phyloP scores from a whole-genome alignment of 2,329 filamentous ascomycete genomes.

The Xylariomycetidae sp. region DNA sequence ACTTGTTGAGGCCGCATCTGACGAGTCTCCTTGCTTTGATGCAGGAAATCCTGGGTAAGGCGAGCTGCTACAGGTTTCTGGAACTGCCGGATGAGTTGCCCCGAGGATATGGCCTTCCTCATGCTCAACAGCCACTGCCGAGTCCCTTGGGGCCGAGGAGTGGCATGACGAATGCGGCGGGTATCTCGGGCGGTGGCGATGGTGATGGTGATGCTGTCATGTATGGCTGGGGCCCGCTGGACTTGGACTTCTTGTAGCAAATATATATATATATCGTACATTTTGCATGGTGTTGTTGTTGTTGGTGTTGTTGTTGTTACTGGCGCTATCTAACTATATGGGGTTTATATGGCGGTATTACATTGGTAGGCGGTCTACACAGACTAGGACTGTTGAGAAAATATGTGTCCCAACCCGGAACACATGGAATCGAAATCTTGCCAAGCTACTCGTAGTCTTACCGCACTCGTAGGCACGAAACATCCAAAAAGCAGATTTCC shows the following conservation, averaged over 20 bases:
- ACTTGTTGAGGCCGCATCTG: slow-evolving; percentile 14
- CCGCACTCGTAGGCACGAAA: too few species aligned
- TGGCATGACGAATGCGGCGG: neutral
- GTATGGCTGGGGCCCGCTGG: slow-evolving; percentile 5
- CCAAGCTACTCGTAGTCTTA: too few species aligned
- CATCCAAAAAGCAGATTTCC: too few species aligned
- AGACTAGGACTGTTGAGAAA: too few species aligned
- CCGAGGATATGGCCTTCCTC: neutral
- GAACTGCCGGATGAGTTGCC: slow-evolving; percentile 3
- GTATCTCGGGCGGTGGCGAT: neutral
- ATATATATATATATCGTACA: slow-evolving; percentile 2
- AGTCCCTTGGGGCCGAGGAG: neutral
- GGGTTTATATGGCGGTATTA: too few species aligned
- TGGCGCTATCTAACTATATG: too few species aligned
- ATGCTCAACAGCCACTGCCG: slow-evolving; percentile 1
- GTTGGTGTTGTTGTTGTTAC: too few species aligned
- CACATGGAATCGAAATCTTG: too few species aligned
- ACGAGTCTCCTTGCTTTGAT: slow-evolving; percentile 22
- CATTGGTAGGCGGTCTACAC: too few species aligned
- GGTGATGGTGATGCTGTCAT: slow-evolving; percentile 2
- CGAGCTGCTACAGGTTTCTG: slow-evolving; percentile 24
- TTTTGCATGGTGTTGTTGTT: too few species aligned
- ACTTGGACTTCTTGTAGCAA: slow-evolving; percentile 3
- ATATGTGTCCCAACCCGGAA: too few species aligned
- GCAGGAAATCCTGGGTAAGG: slow-evolving; percentile 29